Conservation (phyloP, 1,284 basidiomycete species). For the Malassezia furfur region DNA sequence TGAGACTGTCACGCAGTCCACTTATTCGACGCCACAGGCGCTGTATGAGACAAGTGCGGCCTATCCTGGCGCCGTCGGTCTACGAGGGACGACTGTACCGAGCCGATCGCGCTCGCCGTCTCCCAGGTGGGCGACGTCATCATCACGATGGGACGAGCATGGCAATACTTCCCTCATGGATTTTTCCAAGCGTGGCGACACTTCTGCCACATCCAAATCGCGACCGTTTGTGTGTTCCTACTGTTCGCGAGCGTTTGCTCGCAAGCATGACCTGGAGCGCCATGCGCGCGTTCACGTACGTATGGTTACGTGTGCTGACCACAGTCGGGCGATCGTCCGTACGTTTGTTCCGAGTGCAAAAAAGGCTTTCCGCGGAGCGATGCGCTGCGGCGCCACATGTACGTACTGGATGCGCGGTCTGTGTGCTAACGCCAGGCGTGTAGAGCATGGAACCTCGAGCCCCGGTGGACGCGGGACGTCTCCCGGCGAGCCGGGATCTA, state of each 20-base stretch:
- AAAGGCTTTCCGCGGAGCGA: constrained; percentile 46
- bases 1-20: neutral
- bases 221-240: constrained; percentile 39
- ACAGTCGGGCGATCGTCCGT: constrained; percentile 43
- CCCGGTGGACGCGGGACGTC: no score
- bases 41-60: no score
- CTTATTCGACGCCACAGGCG: no score
- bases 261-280: constrained; percentile 45
- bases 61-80: no score
- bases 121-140: no score
- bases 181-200: no score
- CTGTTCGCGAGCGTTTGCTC: constrained; percentile 40
- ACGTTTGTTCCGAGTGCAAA: constrained; percentile 42
- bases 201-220: constrained; percentile 13
- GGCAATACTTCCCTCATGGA: no score
- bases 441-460: constrained; percentile 3
- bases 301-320: neutral
- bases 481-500: no score
- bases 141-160: no score
- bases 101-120: no score
- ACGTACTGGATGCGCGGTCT: constrained; percentile 11
- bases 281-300: constrained; percentile 40
- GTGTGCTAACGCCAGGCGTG: constrained; percentile 13
- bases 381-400: constrained; percentile 43
- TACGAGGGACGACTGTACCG: no score